These are phyloP conservation scores for Cryptosporidium tyzzeri DNA, from an alignment of 169 alveolate genomes.

Conservation along the genomic window DNA sequence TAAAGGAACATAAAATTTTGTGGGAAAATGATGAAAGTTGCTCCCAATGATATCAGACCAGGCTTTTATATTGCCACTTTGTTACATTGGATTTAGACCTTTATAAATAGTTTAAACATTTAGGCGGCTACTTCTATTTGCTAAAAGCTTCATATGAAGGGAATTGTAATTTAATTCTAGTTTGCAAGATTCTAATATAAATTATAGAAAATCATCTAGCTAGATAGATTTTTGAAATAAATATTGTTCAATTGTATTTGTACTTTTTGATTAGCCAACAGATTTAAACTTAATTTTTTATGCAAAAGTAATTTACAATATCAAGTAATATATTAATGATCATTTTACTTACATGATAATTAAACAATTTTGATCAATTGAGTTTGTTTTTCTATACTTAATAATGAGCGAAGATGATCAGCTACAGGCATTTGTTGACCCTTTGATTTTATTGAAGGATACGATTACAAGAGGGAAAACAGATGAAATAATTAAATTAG, in stretches of 20 bases:
- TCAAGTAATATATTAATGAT: neutral
- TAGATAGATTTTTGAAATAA: too few relatives aligned
- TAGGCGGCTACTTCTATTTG: neutral
- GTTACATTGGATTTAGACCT: neutral
- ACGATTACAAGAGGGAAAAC: slow-evolving; percentile 27
- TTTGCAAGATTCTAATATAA: neutral
- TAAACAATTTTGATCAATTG: neutral
- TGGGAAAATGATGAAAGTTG: too few relatives aligned
- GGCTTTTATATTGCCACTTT: too few relatives aligned
- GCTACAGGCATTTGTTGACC: slow-evolving; percentile 37
- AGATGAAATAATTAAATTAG: slow-evolving; percentile 21
- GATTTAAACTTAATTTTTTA: too few relatives aligned
- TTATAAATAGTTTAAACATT: too few relatives aligned
- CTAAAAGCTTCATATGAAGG: too few relatives aligned
- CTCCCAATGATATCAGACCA: neutral
- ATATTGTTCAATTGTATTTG: too few relatives aligned
- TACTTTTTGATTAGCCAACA: too few relatives aligned
- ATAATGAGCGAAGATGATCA: slow-evolving; percentile 44
- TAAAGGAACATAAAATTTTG: too few relatives aligned
- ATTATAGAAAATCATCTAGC: neutral
- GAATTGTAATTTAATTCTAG: neutral
- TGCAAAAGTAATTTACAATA: neutral
- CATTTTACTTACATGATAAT: neutral
- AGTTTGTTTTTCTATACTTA: neutral
- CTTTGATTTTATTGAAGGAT: slow-evolving; percentile 57